phyloP scores from a whole-genome alignment of 345 rosid species.

The Gossypium longicalyx region DNA sequence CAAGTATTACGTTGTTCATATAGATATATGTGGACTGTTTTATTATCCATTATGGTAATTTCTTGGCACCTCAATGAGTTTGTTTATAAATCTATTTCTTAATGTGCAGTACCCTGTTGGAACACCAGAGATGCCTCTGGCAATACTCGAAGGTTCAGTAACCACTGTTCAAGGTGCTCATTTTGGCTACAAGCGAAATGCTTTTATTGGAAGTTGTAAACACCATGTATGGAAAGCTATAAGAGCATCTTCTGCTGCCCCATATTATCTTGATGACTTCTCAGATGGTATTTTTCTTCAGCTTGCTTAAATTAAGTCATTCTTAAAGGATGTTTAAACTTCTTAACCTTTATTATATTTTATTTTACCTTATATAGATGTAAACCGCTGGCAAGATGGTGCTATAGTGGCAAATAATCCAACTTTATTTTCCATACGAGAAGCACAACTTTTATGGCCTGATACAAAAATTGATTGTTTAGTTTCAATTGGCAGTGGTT shows the following conservation, averaged over 20 bases:
- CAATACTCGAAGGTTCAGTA: constrained; percentile 74
- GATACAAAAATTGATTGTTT: constrained; percentile 91
- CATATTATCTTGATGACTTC: constrained; percentile 96
- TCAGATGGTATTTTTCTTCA: constrained; percentile 59
- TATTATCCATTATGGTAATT: not conserved
- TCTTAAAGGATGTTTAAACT: not conserved
- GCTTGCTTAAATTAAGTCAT: constrained; percentile 5
- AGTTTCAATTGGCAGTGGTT: constrained; percentile 94
- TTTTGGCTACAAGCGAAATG: constrained; percentile 78
- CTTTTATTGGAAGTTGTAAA: constrained; percentile 94
- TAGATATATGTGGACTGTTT: not conserved
- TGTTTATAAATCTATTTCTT: constrained; percentile 13
- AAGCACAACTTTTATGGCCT: constrained; percentile 99
- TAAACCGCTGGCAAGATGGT: constrained; percentile 98
- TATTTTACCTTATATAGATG: constrained; percentile 36
- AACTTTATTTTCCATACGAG: constrained; percentile 84
- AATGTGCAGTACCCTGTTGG: constrained; percentile 76
- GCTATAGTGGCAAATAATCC: constrained; percentile 98
- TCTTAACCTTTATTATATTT: not conserved
- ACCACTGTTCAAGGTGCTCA: constrained; percentile 55
- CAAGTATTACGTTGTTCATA: constrained; percentile 1
- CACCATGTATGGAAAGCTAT: constrained; percentile 97
- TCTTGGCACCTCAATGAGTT: not conserved
- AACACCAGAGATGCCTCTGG: constrained; percentile 78
- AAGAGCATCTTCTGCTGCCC: constrained; percentile 98